These are phyloP conservation scores for Aphanomyces stellatus DNA, from an alignment of 352 stramenopile species.

Conservation along the genomic window DNA sequence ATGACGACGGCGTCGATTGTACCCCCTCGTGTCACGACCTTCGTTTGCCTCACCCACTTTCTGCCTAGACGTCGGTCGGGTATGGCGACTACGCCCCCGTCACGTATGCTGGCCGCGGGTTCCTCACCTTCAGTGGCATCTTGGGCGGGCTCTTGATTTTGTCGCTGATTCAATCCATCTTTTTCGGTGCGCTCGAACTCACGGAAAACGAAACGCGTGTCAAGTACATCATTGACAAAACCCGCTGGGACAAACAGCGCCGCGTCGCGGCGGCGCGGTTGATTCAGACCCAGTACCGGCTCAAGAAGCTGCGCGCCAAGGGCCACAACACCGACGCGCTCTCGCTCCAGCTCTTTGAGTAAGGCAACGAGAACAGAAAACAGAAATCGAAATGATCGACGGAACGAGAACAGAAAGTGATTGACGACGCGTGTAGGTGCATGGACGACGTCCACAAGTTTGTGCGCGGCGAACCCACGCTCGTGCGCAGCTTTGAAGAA, in stretches of 20 bases:
- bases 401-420: background rate
- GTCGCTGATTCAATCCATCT: conserved; percentile 63
- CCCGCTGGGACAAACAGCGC: conserved; percentile 41
- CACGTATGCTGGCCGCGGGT: conserved; percentile 49
- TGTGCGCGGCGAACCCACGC: conserved; percentile 26
- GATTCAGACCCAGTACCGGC: conserved; percentile 40
- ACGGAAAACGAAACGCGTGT: conserved; percentile 51
- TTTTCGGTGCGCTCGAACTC: conserved; percentile 66
- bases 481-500: conserved; percentile 35
- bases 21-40: conserved; percentile 18
- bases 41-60: background rate
- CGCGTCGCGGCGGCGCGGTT: conserved; percentile 33
- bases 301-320: conserved; percentile 8
- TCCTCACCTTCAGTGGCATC: conserved; percentile 54
- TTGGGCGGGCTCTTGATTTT: conserved; percentile 61
- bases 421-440: background rate
- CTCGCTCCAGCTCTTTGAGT: conserved; percentile 21
- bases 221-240: conserved; percentile 55
- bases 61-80: conserved; percentile 44
- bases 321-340: conserved; percentile 21
- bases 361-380: too few species aligned
- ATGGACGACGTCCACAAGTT: conserved; percentile 25
- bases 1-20: conserved; percentile 60
- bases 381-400: too few species aligned
- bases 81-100: conserved; percentile 67